Evolutionary conservation across 139 green algal genomes (phyloP).

Genomic region (Chlamydomonas asymmetrica): DNA sequence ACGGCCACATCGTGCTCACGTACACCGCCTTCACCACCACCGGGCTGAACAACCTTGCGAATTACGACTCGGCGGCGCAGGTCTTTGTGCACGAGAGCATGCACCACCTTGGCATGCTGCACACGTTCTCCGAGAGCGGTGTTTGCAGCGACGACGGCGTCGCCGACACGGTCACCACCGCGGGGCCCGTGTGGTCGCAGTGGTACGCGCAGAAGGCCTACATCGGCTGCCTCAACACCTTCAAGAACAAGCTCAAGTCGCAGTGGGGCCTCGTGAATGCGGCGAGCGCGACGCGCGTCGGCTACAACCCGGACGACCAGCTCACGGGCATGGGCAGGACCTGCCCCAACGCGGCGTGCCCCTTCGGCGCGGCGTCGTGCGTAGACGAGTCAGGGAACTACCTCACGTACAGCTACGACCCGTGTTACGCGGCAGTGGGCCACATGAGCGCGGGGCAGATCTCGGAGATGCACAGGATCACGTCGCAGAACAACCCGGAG

Average conservation of each 20-base stretch:
- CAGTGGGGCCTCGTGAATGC: conserved; percentile 7
- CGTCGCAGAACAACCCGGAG: neutral
- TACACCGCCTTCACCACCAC: neutral
- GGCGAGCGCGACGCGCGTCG: neutral
- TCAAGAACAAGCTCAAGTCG: neutral
- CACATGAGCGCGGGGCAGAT: conserved; percentile 10
- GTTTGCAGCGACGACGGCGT: neutral
- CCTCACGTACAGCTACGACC: neutral
- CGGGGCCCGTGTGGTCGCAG: conserved; percentile 4
- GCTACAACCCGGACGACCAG: neutral
- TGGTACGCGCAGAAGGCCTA: neutral
- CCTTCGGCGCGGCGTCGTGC: too few species aligned
- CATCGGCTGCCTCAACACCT: conserved; percentile 3
- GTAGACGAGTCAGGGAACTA: conserved; percentile 10
- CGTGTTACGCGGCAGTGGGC: conserved; percentile 3
- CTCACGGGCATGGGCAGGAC: conserved; percentile 2
- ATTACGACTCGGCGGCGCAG: neutral
- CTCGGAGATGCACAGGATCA: conserved; percentile 7
- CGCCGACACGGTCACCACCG: neutral
- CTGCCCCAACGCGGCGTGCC: neutral
- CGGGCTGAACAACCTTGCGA: conserved; percentile 12
- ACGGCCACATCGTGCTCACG: conserved; percentile 1
- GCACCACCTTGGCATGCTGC: conserved; percentile 19
- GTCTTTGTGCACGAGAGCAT: conserved; percentile 4
- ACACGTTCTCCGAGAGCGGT: neutral